These are phyloP conservation scores for Eucalyptus cloeziana DNA, from an alignment of 345 rosid genomes.

Conservation along the genomic window DNA sequence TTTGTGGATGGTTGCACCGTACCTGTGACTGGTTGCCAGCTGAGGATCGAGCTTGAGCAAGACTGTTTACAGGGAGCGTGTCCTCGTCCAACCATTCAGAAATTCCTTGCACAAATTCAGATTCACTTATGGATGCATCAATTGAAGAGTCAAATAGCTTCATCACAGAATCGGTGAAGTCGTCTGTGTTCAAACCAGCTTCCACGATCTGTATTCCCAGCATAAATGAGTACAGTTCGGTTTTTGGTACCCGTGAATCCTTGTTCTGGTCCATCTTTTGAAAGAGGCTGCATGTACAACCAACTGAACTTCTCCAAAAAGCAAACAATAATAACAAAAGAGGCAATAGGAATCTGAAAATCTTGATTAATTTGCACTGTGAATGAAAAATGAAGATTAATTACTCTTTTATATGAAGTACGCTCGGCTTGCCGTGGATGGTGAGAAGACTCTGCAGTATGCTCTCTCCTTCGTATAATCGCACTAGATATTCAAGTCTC, in stretches of 20 bases:
- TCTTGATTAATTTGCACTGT: background rate
- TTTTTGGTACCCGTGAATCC: conserved; percentile 3
- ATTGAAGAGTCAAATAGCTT: conserved; percentile 15
- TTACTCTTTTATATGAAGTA: conserved; percentile 10
- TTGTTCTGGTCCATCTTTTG: conserved; percentile 15
- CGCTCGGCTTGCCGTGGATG: conserved; percentile 8
- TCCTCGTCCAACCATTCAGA: conserved; percentile 12
- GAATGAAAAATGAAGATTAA: background rate
- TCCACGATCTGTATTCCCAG: conserved; percentile 21
- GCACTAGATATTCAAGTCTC: conserved; percentile 22
- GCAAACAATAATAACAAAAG: background rate
- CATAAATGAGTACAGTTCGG: conserved; percentile 21
- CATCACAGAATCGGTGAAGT: conserved; percentile 4
- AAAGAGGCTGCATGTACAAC: conserved; percentile 20
- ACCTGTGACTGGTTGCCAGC: background rate
- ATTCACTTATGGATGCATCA: conserved; percentile 5
- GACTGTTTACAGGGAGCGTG: background rate
- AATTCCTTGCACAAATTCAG: conserved; percentile 19
- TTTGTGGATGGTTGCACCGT: background rate
- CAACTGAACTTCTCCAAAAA: background rate
- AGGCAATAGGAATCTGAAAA: background rate
- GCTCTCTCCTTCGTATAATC: background rate
- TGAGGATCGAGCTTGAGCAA: background rate
- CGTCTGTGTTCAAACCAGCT: conserved; percentile 9
- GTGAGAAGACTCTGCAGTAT: conserved; percentile 5